Percentiles rank a stretch among this genome's conserved stretches.
phyloP scores from a whole-genome alignment of 192 early-diverging fungal species.

The Thamnidium elegans region DNA sequence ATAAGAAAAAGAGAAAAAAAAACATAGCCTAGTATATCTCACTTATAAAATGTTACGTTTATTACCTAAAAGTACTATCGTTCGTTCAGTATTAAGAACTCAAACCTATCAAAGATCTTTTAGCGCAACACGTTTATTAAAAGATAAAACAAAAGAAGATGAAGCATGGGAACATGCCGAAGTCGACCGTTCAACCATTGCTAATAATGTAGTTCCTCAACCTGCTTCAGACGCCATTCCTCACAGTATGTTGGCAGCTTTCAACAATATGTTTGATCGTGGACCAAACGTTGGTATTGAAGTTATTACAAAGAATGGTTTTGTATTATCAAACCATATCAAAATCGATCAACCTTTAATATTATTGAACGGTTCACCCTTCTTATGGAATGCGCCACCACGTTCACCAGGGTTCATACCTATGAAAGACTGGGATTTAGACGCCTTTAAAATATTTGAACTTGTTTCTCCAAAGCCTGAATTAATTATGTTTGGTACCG shows the following conservation, averaged over 20 bases:
- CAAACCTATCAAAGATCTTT: no score
- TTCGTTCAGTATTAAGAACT: no score
- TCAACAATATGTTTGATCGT: slow-evolving; percentile 57
- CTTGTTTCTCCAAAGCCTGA: slow-evolving; percentile 56
- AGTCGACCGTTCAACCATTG: slow-evolving; percentile 2
- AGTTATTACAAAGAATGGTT: slow-evolving; percentile 50
- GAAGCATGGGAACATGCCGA: slow-evolving; percentile 9
- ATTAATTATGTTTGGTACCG: slow-evolving; percentile 57
- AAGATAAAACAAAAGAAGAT: neutral
- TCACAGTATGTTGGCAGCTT: slow-evolving; percentile 20
- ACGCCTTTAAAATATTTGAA: slow-evolving; percentile 55
- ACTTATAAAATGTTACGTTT: no score
- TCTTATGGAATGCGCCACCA: slow-evolving; percentile 56
- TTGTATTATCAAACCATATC: slow-evolving; percentile 49
- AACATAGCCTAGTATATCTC: no score
- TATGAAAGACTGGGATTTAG: slow-evolving; percentile 40
- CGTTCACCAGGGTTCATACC: slow-evolving; percentile 1
- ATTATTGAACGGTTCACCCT: slow-evolving; percentile 49
- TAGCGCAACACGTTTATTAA: no score
- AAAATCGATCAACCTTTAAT: slow-evolving; percentile 47
- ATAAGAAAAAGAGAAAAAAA: no score
- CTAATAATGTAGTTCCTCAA: slow-evolving; percentile 7
- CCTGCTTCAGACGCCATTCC: slow-evolving; percentile 3
- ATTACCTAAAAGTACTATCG: no score
- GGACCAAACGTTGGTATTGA: slow-evolving; percentile 42